Conservation (phyloP, 768 basidiomycete genomes). For the Lentinula sp. region DNA sequence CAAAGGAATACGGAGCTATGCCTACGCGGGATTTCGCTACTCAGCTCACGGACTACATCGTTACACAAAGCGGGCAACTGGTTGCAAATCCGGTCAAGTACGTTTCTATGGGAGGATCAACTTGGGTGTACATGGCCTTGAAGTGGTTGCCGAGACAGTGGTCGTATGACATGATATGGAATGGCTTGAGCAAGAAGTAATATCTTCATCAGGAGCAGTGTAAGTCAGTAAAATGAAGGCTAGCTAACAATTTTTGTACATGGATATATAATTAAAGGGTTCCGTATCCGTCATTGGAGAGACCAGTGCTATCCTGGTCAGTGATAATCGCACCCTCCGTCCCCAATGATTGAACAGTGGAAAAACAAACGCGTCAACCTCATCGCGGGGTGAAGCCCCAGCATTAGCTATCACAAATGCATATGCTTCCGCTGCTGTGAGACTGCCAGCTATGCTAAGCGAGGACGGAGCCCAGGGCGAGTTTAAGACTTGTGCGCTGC, state of each 20-base stretch:
- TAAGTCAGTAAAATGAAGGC: not conserved
- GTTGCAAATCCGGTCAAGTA: not conserved
- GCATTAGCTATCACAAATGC: constrained; percentile 13
- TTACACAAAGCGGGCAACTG: not conserved
- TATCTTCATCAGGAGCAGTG: not conserved
- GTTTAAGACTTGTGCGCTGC: constrained; percentile 11
- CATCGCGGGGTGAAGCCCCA: constrained; percentile 15
- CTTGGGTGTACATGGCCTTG: not conserved
- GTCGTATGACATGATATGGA: constrained; percentile 3
- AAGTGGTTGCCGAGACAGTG: constrained; percentile 3
- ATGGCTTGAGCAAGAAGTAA: not conserved
- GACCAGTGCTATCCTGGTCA: constrained; percentile 15
- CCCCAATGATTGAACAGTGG: constrained; percentile 14
- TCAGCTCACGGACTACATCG: not conserved
- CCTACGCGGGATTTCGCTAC: not conserved
- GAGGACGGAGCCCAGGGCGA: constrained; percentile 14
- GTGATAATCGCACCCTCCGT: constrained; percentile 13
- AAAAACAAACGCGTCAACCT: constrained; percentile 15
- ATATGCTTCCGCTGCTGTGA: constrained; percentile 13
- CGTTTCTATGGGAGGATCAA: constrained; percentile 1
- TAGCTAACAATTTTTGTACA: not conserved
- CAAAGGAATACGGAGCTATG: constrained; percentile 2
- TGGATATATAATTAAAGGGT: constrained; percentile 8
- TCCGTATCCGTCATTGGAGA: constrained; percentile 16
- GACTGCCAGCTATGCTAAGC: constrained; percentile 10